Conservation (phyloP, 768 basidiomycete genomes). For the Leccinum barrowsii region DNA sequence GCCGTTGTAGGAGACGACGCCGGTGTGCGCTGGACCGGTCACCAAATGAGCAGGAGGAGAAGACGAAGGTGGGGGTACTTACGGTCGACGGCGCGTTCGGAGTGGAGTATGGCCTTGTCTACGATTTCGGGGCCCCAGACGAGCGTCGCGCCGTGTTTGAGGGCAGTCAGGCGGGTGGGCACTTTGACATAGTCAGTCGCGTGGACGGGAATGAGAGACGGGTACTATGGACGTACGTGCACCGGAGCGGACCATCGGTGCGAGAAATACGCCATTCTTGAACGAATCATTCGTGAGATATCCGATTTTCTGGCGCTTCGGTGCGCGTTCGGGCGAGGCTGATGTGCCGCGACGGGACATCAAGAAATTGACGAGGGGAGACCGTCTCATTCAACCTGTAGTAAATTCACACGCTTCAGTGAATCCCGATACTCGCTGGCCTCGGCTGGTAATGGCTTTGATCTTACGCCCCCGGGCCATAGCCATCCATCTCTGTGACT, state of each 20-base stretch:
- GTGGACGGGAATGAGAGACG: background rate
- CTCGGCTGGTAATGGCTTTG: too few relatives aligned
- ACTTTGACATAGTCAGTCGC: slow-evolving; percentile 44
- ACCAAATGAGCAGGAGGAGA: background rate
- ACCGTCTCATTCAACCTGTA: background rate
- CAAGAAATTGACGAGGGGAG: background rate
- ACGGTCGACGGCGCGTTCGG: slow-evolving; percentile 85
- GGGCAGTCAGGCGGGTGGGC: slow-evolving; percentile 77
- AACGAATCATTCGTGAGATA: slow-evolving; percentile 72
- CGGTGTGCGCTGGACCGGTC: slow-evolving; percentile 62
- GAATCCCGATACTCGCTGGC: too few relatives aligned
- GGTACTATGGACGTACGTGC: slow-evolving; percentile 53
- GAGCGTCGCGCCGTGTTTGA: slow-evolving; percentile 90
- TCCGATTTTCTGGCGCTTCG: slow-evolving; percentile 54
- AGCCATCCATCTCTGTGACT: too few relatives aligned
- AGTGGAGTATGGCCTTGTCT: slow-evolving; percentile 90
- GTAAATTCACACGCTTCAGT: background rate
- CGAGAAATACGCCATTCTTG: slow-evolving; percentile 88
- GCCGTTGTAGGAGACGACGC: slow-evolving; percentile 84
- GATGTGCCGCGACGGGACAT: slow-evolving; percentile 54
- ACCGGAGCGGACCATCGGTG: slow-evolving; percentile 97
- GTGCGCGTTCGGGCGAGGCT: slow-evolving; percentile 31
- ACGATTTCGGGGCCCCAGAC: slow-evolving; percentile 98
- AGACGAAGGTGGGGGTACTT: slow-evolving; percentile 29
- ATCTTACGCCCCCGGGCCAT: too few relatives aligned